These are phyloP conservation scores for Geosiphon pyriformis DNA, from an alignment of 192 early-diverging fungal species.

Conservation along the genomic window DNA sequence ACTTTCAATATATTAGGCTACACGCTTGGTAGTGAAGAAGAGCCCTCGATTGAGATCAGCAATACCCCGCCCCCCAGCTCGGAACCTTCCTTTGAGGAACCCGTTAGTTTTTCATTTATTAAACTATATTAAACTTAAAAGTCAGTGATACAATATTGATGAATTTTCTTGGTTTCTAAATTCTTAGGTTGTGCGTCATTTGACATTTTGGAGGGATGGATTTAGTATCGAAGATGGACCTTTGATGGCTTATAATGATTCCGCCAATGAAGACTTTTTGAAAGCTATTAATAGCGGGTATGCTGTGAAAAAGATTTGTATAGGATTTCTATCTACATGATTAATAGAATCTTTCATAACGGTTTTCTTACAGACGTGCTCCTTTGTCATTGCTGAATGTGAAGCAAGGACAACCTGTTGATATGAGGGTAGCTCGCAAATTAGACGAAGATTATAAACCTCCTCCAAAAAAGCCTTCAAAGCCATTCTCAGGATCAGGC, in stretches of 20 bases:
- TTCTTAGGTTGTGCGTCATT: constrained; percentile 55
- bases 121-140: constrained; percentile 12
- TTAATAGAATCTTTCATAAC: not conserved
- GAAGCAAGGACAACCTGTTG: constrained; percentile 81
- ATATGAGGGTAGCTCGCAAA: constrained; percentile 75
- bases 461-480: constrained; percentile 68
- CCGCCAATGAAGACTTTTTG: constrained; percentile 78
- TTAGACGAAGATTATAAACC: constrained; percentile 84
- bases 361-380: constrained; percentile 56
- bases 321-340: too few species aligned
- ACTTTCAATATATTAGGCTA: constrained; percentile 28
- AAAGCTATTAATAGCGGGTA: constrained; percentile 87
- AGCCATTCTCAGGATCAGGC: constrained; percentile 76
- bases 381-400: constrained; percentile 86
- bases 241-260: constrained; percentile 78
- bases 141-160: too few species aligned
- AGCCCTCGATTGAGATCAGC: constrained; percentile 31
- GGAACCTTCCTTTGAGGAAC: constrained; percentile 8
- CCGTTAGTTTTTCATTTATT: constrained; percentile 12
- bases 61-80: not conserved
- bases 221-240: constrained; percentile 95
- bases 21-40: constrained; percentile 49
- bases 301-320: not conserved
- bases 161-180: too few species aligned
- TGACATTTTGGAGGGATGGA: constrained; percentile 96